Evolutionary conservation across 148 eudicot genomes (phyloP), one percentile per base, ranked within the genome.

Genomic region (Diospyros kaki): DNA sequence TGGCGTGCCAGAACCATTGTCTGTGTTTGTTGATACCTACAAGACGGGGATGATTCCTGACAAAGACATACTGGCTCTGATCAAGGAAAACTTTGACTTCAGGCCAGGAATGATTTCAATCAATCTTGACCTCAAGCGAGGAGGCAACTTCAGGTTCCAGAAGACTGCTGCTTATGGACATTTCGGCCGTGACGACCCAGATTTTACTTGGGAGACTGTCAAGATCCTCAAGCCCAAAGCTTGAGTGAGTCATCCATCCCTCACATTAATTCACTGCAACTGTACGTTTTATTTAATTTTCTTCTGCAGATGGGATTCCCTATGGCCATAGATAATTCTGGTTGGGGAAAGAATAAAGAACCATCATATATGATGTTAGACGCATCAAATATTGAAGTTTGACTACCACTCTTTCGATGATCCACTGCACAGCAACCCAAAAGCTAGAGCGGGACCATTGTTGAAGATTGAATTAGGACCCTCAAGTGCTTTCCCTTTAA

Each of bases 51-150:
- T 64, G 73, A 85, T 85, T 28, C 86, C 88, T 10, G 86, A 85
- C 42, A 83, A 78, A 75, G 88, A 83, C 28, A 85, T 85, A 4
- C 65, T 85, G 45, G 79, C n/a, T n/a, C 75, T 85, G 61, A 80
- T 85, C 68, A 85, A 82, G 84, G 83, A 85, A 56, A 80, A 67
- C 73, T 85, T 85, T 48, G 88, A 85, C 68, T 85, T 85, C 55
- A 85, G 88, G 88, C 88, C 86, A 1, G 88, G 88, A 61, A 83
- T 85, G 88, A 85, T 85, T 18, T 73, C 88, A 0, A 85, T 85
- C 74, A 85, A 83, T 66, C 85, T 85, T 45, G 88, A 85, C 71
- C 68, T 85, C 75, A 71, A 54, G 77, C 82, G 85, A 69, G 88
- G 85, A 74, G 88, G 88, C 55, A 85, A 82, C 68, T 61, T 66